Base-by-base conservation (phyloP, 2,329 filamentous ascomycete species). In the Tolypocladium endophyticum region DNA sequence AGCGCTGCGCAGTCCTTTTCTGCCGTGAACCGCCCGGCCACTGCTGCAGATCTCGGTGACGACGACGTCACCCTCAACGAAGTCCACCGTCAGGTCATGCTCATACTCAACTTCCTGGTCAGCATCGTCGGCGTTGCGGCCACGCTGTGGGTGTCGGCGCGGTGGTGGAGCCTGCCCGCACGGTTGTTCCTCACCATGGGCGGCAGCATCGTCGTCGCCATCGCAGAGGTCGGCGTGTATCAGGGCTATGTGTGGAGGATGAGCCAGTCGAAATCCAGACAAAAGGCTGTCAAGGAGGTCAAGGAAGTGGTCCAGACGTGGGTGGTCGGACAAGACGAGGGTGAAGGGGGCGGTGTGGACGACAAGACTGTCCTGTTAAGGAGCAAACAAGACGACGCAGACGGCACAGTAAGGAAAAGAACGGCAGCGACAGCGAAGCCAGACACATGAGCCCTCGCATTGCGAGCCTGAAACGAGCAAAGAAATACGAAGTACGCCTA, bases 61-160 rank as follows among this genome's bases (percentile, higher is more conserved):
- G 88, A 90, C 62, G 86, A 87, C 2, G 76, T 88, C 2, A 87
- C 85, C 2, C 87, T 86, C 63, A 81, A 83, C 41, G 89, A 94
- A 61, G 79, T 94, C 1, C 88, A 93, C 70, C 81, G 89, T n/a
- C 90, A 94, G 68, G 76, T 94, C 60, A 86, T 89, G 50, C 79
- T 97, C 9, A 91, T 97, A 57, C 81, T 96, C 67, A 99, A 97
- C 72, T 91, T 97, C 57, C 76, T 97, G 45, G 80, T 96, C 58
- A 96, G 90, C 57, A 89, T 97, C 58, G 77, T 93, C 3, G 90
- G 92, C 53, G 89, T 88, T 57, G 88, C 86, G 3, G 85, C 82
- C 2, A 89, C 88, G 9, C 81, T 94, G 39, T 94, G 89, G 90
- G 80, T 92, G n/a, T 81, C 82, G 20, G 87, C 87, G 1, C 79